These are phyloP conservation scores for Fraxinus xanthoxyloides DNA, from an alignment of 305 asterid species.

Conservation along the genomic window DNA sequence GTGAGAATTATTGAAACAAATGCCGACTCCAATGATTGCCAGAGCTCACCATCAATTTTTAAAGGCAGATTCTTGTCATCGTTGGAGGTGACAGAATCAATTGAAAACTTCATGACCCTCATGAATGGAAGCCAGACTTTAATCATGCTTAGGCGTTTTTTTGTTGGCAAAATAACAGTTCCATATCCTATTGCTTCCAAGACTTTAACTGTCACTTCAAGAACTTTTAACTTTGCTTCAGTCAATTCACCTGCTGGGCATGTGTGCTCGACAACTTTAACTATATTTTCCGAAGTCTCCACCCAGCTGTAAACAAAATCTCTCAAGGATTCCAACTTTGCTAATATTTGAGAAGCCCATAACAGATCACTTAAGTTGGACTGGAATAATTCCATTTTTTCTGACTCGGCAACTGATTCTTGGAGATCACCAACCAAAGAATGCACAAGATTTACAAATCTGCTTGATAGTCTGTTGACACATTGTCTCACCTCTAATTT, in stretches of 20 bases:
- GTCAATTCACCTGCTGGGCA: constrained; percentile 27
- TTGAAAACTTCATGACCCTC: constrained; percentile 42
- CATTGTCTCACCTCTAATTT: constrained; percentile 52
- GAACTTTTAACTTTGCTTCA: constrained; percentile 47
- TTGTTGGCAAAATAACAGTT: constrained; percentile 48
- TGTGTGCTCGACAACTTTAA: constrained; percentile 40
- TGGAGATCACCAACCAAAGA: constrained; percentile 41
- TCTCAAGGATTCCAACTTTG: constrained; percentile 55
- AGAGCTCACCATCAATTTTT: constrained; percentile 55
- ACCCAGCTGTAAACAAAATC: constrained; percentile 62
- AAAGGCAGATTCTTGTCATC: constrained; percentile 42
- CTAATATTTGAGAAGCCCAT: constrained; percentile 72
- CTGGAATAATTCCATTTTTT: constrained; percentile 36
- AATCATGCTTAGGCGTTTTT: constrained; percentile 53
- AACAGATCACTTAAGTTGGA: constrained; percentile 50
- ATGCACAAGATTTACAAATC: constrained; percentile 47
- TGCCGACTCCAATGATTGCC: constrained; percentile 76
- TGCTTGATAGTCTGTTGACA: constrained; percentile 36
- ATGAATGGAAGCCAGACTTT: constrained; percentile 72
- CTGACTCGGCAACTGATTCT: constrained; percentile 35
- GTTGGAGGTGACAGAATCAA: constrained; percentile 40
- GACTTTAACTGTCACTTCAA: constrained; percentile 65
- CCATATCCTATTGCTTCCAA: constrained; percentile 69
- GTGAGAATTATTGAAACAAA: constrained; percentile 64
- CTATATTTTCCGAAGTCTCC: constrained; percentile 49